Base-by-base conservation (phyloP, 2,329 filamentous ascomycete species). In the Cladobotryum protrusum region DNA sequence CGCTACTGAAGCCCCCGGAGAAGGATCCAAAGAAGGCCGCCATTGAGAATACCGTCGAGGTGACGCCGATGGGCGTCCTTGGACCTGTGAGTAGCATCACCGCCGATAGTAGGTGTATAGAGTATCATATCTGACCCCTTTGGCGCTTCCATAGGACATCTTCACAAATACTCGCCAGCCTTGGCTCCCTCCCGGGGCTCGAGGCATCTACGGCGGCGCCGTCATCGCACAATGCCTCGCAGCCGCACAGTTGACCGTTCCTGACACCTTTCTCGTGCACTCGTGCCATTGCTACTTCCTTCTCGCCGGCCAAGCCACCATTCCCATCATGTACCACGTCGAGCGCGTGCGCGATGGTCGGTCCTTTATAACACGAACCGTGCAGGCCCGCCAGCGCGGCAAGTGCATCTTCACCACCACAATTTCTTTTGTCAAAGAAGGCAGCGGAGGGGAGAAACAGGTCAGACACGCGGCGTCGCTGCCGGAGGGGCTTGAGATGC, bases 281-380 rank as follows among this genome's bases (percentile, higher is more conserved):
- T 92, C 86, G 64, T 96, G 95, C 87, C 93, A 99, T 78, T 97
- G 93, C 79, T 99, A 97, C 75, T 99, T 99, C 68, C 84, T 99
- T 33, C 83, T 97, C 2, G 91, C 92, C 4, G 93, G 93, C 24
- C 87, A 92, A 63, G 78, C 82, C 12, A 82, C 86, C 53, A 85
- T 93, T 15, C 92, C 93, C 32, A 87, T 97, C 57, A 78, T 96
- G 54, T 97, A 96, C 73, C 89, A 96, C 65, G 93, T 99, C 43
- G 93, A 97, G 73, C 82, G 88, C 47, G 89, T 99, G 43, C 85
- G 93, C 49, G 89, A 95, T 64, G 93, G 93, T 8, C 83, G 86
- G 52, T 91, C 86, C 46, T 99, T 91, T 67, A 85, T 89, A 48
- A 97, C 93, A 35, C 79, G 93, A 48, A 97, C 92, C 1, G 93